Evolutionary conservation across 257 asterid genomes (phyloP).

Genomic region (Solanum pennellii): DNA sequence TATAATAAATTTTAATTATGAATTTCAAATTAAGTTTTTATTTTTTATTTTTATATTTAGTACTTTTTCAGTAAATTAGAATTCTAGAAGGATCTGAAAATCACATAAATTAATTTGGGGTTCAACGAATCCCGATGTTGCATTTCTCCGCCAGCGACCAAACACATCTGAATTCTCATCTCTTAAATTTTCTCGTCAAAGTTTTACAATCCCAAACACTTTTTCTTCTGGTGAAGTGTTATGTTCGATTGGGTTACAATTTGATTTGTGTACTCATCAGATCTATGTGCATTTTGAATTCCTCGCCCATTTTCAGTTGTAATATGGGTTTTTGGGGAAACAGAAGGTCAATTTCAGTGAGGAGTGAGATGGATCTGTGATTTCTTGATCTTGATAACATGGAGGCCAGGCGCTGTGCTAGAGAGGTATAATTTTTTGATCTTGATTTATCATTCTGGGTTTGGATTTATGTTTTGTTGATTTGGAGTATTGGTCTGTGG

Average conservation of each 20-base stretch:
- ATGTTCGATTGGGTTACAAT: background rate
- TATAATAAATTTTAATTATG: background rate
- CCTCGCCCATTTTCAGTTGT: background rate
- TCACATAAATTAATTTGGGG: background rate
- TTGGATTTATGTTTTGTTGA: background rate
- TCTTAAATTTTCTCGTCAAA: background rate
- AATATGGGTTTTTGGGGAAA: background rate
- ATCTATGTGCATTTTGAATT: background rate
- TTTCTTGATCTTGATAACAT: background rate
- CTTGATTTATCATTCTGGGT: slow-evolving; percentile 30
- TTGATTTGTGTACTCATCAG: background rate
- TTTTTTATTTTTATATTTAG: no score
- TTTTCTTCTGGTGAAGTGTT: background rate
- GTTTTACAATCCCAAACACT: background rate
- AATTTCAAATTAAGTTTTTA: background rate
- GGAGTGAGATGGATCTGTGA: slow-evolving; percentile 10
- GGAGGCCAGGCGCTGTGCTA: background rate
- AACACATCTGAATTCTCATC: background rate
- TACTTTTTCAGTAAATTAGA: background rate
- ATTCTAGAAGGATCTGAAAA: background rate
- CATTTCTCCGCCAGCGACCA: background rate
- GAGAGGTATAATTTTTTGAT: background rate
- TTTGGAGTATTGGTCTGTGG: background rate
- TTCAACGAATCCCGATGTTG: background rate
- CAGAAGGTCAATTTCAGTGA: background rate